Percentiles rank a stretch among this genome's conserved stretches.
These are phyloP conservation scores for Sorghum bicolor DNA, from an alignment of 176 grass and related monocot species.

Conservation along the genomic window Sorghum_bicolor_NCBIv3 NC_012871.2:70249001-70249500, in stretches of 20 bases:
- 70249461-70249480: background rate
- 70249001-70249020: constrained; percentile 28
- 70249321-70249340: background rate
- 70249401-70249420: background rate
- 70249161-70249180: constrained; percentile 24
- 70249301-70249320: background rate
- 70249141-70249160: background rate
- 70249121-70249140: background rate
- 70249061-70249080: constrained; percentile 32
- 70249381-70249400: background rate
- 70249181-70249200: constrained; percentile 33
- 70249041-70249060: constrained; percentile 12
- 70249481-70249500: background rate
- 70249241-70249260: constrained; percentile 25
- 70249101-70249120: background rate
- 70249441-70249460: background rate
- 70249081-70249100: constrained; percentile 24
- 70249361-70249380: background rate
- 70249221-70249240: constrained; percentile 19
- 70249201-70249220: constrained; percentile 22
- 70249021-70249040: constrained; percentile 35
- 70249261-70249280: constrained; percentile 29
- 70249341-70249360: background rate
- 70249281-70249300: constrained; percentile 21
- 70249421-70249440: background rate